phyloP scores from a whole-genome alignment of 2,329 filamentous ascomycete genomes.

The Xylaria sp. region DNA sequence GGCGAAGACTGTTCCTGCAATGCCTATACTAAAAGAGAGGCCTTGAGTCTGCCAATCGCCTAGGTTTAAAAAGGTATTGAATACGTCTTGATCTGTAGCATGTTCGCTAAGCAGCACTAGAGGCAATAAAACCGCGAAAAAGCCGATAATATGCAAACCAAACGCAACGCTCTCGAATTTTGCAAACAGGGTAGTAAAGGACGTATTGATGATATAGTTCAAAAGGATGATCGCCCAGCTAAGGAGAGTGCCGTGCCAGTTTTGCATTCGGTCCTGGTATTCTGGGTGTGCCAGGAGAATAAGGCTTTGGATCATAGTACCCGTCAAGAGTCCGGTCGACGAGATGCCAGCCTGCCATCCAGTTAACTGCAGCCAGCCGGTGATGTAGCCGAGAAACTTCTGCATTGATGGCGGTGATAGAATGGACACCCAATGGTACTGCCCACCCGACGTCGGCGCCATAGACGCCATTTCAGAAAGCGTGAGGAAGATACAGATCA shows the following conservation, averaged over 20 bases:
- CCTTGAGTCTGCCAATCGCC: slow-evolving; percentile 53
- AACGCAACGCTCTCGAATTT: slow-evolving; percentile 48
- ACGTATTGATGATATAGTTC: slow-evolving; percentile 47
- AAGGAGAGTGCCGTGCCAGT: slow-evolving; percentile 26
- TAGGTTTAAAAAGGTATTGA: slow-evolving; percentile 52
- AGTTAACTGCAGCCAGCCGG: slow-evolving; percentile 27
- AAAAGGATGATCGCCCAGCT: slow-evolving; percentile 47
- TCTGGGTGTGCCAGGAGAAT: slow-evolving; percentile 21
- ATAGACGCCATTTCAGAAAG: slow-evolving; percentile 54
- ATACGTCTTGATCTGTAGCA: slow-evolving; percentile 48
- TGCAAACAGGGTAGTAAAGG: slow-evolving; percentile 34
- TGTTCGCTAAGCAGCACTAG: slow-evolving; percentile 45
- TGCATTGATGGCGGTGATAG: slow-evolving; percentile 21
- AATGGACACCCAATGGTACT: slow-evolving; percentile 35
- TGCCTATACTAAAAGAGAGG: slow-evolving; percentile 36
- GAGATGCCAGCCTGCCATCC: slow-evolving; percentile 26
- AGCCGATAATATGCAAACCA: slow-evolving; percentile 47
- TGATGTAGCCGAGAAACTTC: slow-evolving; percentile 28
- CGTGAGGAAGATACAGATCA: slow-evolving; percentile 50
- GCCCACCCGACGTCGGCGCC: slow-evolving; percentile 34
- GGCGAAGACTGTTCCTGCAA: slow-evolving; percentile 28
- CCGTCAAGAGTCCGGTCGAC: slow-evolving; percentile 19
- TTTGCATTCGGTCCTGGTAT: slow-evolving; percentile 13
- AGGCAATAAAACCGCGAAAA: slow-evolving; percentile 28
- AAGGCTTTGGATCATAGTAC: slow-evolving; percentile 27